Conservation (phyloP, 2,329 filamentous ascomycete genomes). For the Monosporascus sp. region DNA sequence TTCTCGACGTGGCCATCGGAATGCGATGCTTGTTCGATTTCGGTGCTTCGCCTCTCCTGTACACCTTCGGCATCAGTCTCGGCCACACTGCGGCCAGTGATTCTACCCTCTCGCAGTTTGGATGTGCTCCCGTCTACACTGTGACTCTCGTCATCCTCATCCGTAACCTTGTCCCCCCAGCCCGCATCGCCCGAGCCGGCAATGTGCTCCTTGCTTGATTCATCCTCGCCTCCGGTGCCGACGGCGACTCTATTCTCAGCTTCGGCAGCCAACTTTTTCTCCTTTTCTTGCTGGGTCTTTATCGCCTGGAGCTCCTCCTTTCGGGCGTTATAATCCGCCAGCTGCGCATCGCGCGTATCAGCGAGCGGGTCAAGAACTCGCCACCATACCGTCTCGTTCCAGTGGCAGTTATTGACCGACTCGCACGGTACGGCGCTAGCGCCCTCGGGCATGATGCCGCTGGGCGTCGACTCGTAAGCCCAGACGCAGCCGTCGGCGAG, state of each 20-base stretch:
- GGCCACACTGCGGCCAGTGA: background rate
- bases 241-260: constrained; percentile 6
- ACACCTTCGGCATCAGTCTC: background rate
- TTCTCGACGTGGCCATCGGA: background rate
- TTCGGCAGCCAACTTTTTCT: constrained; percentile 15
- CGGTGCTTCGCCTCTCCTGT: background rate
- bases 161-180: background rate
- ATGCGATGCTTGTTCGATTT: background rate
- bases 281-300: constrained; percentile 24
- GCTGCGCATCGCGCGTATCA: constrained; percentile 36
- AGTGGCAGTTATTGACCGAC: constrained; percentile 43
- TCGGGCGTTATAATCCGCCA: constrained; percentile 36
- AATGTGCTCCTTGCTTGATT: background rate
- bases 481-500: constrained; percentile 67
- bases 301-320: constrained; percentile 36
- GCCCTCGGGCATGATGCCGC: constrained; percentile 62
- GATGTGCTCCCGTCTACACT: background rate
- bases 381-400: constrained; percentile 48
- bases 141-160: background rate
- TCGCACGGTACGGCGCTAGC: constrained; percentile 46
- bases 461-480: constrained; percentile 58
- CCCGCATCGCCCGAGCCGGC: background rate
- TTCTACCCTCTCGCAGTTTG: background rate
- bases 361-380: constrained; percentile 43
- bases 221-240: background rate